Conservation (phyloP, 192 early-diverging fungal species). For the Coemansia sp. region DNA sequence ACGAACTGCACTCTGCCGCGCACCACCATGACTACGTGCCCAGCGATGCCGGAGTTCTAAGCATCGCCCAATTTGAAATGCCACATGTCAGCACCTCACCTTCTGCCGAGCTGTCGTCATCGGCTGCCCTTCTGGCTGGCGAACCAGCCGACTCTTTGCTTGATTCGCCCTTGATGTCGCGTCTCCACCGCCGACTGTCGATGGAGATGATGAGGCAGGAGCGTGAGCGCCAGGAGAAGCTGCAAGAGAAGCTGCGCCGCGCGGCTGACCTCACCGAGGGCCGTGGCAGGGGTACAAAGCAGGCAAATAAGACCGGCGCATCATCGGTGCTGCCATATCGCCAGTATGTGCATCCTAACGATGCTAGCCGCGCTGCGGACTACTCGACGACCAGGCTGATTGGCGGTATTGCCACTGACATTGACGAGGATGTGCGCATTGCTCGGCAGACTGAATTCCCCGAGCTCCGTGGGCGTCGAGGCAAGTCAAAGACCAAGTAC, state of each 20-base stretch:
- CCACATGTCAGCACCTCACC: constrained; percentile 36
- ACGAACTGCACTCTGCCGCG: constrained; percentile 39
- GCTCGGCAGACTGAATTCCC: constrained; percentile 44
- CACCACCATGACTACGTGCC: constrained; percentile 19
- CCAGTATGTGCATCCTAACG: constrained; percentile 6
- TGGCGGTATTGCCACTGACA: constrained; percentile 35
- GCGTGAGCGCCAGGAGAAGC: constrained; percentile 36
- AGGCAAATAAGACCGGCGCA: not conserved
- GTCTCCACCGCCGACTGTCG: constrained; percentile 45
- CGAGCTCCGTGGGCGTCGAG: constrained; percentile 27
- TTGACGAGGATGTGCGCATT: constrained; percentile 25
- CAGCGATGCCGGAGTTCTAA: not conserved
- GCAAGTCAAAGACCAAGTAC: constrained; percentile 19
- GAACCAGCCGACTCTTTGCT: not conserved
- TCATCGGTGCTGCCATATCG: not conserved
- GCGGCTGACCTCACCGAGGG: constrained; percentile 10
- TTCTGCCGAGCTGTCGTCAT: not conserved
- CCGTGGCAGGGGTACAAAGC: constrained; percentile 4
- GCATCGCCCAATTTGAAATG: constrained; percentile 24
- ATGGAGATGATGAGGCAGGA: constrained; percentile 49
- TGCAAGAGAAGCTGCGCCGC: constrained; percentile 29
- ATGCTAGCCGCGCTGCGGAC: not conserved
- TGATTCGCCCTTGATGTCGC: constrained; percentile 18
- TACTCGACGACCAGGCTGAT: constrained; percentile 40
- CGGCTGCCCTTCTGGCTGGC: not conserved